Base-by-base conservation (phyloP, 75 land plant genomes). In the Azolla pinnata region DNA sequence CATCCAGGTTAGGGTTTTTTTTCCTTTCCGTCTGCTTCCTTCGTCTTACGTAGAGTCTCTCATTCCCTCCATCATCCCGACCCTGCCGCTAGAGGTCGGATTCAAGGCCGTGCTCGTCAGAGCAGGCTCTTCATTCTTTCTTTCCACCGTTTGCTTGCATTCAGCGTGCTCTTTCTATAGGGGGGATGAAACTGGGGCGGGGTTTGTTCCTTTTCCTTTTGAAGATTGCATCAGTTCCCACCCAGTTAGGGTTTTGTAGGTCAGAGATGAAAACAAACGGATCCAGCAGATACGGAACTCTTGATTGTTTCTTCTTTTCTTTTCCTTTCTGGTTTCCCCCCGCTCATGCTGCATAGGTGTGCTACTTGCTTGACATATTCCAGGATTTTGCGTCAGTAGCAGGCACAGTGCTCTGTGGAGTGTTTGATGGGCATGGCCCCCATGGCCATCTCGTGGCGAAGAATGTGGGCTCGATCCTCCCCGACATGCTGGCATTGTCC, bases 391-490 rank as follows among this genome's bases (percentile, higher is more conserved):
- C 65, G 18, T 77, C 83, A 2, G 72, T 68, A 44, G 59, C 62
- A 25, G 81, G 80, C 29, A 80, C 81, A 0, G 65, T 79, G 1
- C 80, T 86, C 42, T 82, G 90, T 67, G 90, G 86, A 21, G 86
- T 86, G 48, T 86, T 86, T 75, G 90, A 86, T 69, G 90, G 90
- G 21, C 83, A 86, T 67, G 90, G 90, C 14, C 90, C 81, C 23
- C 69, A 52, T 61, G 90, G 83, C 19, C 90, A 86, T 54, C 65
- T 82, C 67, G 86, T 86, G 47, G 75, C 90, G 28, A 75, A 52
- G 60, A 79, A 59, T 54, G 90, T 86, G 27, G 76, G 90, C 35
- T 81, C 82, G 62, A 64, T 68, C 18, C 79, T 86, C 48, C 90
- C 90, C 28, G 44, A 74, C 10, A 82, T 70, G 34, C 65, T 86